Evolutionary conservation across 768 basidiomycete species (phyloP), one percentile per base, ranked within the genome.

Genomic region (Mycena chlorophos): DNA sequence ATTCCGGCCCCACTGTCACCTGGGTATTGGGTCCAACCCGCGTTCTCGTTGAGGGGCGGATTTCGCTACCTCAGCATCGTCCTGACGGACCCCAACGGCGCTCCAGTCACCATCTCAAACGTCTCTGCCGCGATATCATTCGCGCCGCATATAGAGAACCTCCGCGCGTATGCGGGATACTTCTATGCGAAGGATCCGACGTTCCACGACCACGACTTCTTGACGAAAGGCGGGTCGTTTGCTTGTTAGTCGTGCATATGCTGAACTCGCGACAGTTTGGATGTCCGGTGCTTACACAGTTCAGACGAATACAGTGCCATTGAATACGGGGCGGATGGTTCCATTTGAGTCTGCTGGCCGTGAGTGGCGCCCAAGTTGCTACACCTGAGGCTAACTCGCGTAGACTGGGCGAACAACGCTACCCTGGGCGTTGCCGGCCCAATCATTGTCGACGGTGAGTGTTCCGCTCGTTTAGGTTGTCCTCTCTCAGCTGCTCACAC

Each of bases 271-370:
- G 45, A n/a, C 23, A 79, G 77, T 83, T 3, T 84, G 83, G 82
- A 84, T 82, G 63, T 75, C 82, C 0, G 83, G 83, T 4, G 82
- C 82, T 3, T 85, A 85, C 61, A 85, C 83, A 0, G 80, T 84
- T 2, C 82, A 84, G 59, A 82, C 81, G 2, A 80, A 82, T 55
- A 82, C 78, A 0, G 78, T 82, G 1, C 68, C 81, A 0, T 51
- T 82, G 8, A 60, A 83, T 56, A 82, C 79, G 0, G 83, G 82
- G 0, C 68, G 82, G 19, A 67, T 74, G 53, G 75, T 81, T 0
- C 82, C 81, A 0, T 75, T 79, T 54, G 72, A 75, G 0, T 65
- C 76, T 14, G 71, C 72, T 8, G 81, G 80, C 40, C 66, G 77
- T 79, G 34, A 54, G 69, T 52, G 34, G 17, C 13, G 34, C 39